Evolutionary conservation across 345 rosid species (phyloP).

Genomic region (Heritiera fomes): DNA sequence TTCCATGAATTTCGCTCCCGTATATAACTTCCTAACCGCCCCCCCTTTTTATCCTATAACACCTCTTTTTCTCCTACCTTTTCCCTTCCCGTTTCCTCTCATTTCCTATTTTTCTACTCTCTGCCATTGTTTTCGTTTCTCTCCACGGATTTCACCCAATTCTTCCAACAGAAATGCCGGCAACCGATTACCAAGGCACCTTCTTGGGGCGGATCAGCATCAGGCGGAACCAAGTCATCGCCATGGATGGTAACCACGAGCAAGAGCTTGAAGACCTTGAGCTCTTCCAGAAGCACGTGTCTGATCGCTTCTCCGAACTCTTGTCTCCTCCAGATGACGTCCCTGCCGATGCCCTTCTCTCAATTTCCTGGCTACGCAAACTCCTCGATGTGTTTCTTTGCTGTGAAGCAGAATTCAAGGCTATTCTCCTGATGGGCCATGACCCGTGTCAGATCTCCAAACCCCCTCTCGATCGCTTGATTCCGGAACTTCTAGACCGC

Average conservation of each 20-base stretch:
- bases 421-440: conserved; percentile 64
- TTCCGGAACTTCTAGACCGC: conserved; percentile 80
- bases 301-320: conserved; percentile 76
- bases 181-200: conserved; percentile 66
- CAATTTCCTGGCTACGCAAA: conserved; percentile 79
- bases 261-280: conserved; percentile 86
- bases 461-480: conserved; percentile 80
- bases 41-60: conserved; percentile 7
- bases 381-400: conserved; percentile 88
- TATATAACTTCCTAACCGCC: conserved; percentile 22
- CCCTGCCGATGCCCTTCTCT: conserved; percentile 44
- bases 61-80: conserved; percentile 5
- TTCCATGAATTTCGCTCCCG: conserved; percentile 27
- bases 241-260: conserved; percentile 79
- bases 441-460: conserved; percentile 69
- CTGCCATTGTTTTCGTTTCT: conserved; percentile 14
- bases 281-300: conserved; percentile 69
- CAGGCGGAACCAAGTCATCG: conserved; percentile 77
- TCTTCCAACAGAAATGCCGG: conserved; percentile 44
- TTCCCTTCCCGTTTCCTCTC: not conserved
- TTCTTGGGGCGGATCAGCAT: conserved; percentile 86
- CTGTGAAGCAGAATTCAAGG: conserved; percentile 97
- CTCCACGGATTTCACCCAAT: not conserved
- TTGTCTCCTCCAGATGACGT: conserved; percentile 39
- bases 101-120: not conserved